A percentile compares a stretch with the other conserved stretches of the same genome.
Conservation (phyloP, 2,329 filamentous ascomycete genomes). For the Neopestalotiopsis rosae region DNA sequence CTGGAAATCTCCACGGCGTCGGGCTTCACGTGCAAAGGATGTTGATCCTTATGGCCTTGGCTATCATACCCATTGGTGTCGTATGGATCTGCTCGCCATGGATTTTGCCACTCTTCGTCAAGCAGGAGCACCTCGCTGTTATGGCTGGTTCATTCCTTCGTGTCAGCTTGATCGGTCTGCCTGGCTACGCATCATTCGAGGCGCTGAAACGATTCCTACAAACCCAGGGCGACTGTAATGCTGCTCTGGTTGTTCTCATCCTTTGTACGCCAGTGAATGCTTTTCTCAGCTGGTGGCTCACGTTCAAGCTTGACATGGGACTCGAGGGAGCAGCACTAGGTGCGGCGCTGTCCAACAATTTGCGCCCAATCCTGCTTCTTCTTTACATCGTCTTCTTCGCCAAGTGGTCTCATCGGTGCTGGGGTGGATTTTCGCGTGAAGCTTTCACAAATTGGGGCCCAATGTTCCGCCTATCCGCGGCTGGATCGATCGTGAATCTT, state of each 20-base stretch:
- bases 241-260: slow-evolving; percentile 51
- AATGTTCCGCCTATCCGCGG: slow-evolving; percentile 44
- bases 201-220: slow-evolving; percentile 60
- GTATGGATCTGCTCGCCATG: slow-evolving; percentile 55
- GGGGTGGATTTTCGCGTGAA: slow-evolving; percentile 46
- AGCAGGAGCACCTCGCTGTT: slow-evolving; percentile 50
- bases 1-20: slow-evolving; percentile 51
- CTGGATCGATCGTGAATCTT: slow-evolving; percentile 45
- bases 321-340: slow-evolving; percentile 57
- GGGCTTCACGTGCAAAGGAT: slow-evolving; percentile 59
- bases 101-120: slow-evolving; percentile 50
- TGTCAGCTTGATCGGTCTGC: slow-evolving; percentile 53
- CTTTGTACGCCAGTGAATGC: slow-evolving; percentile 54
- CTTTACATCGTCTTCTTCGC: slow-evolving; percentile 50
- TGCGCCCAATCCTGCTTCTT: slow-evolving; percentile 53
- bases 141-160: slow-evolving; percentile 55
- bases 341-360: slow-evolving; percentile 52
- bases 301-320: slow-evolving; percentile 46
- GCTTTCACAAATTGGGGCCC: slow-evolving; percentile 45
- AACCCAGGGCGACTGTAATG: slow-evolving; percentile 59
- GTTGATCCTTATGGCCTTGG: slow-evolving; percentile 52
- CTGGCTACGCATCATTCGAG: slow-evolving; percentile 60
- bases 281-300: slow-evolving; percentile 54
- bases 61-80: slow-evolving; percentile 51
- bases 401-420: slow-evolving; percentile 47